Evolutionary conservation across 2,329 filamentous ascomycete genomes (phyloP).

Genomic region (Furcasterigmium sp.): DNA sequence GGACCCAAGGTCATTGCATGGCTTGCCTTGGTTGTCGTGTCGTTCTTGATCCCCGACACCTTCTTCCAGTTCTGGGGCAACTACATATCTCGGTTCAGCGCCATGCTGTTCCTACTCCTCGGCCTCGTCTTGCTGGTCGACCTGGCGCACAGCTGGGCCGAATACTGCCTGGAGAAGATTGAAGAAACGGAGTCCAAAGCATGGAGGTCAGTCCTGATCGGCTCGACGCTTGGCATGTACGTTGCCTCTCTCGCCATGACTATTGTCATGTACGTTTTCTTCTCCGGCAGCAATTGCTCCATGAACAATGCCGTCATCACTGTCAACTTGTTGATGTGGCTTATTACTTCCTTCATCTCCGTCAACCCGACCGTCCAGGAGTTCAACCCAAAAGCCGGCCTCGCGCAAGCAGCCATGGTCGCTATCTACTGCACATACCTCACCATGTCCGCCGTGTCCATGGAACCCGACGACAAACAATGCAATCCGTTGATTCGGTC

Average conservation of each 20-base stretch:
- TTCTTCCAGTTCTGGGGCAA: slow-evolving; percentile 98
- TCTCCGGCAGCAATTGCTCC: slow-evolving; percentile 71
- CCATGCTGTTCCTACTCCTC: slow-evolving; percentile 89
- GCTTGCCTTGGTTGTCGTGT: slow-evolving; percentile 80
- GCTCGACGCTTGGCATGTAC: slow-evolving; percentile 93
- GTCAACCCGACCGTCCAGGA: slow-evolving; percentile 89
- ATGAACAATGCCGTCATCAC: slow-evolving; percentile 98
- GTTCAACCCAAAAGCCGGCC: slow-evolving; percentile 84
- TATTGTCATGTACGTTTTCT: slow-evolving; percentile 95
- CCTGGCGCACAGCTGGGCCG: slow-evolving; percentile 93
- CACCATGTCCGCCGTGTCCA: slow-evolving; percentile 95
- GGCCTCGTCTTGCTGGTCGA: slow-evolving; percentile 91
- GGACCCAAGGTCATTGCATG: slow-evolving; percentile 91
- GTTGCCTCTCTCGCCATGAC: slow-evolving; percentile 88
- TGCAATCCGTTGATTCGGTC: slow-evolving; percentile 91
- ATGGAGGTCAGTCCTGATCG: slow-evolving; percentile 85
- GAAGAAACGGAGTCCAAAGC: slow-evolving; percentile 78
- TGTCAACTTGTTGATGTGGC: slow-evolving; percentile 80
- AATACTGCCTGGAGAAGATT: slow-evolving; percentile 91
- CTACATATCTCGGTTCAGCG: slow-evolving; percentile 82
- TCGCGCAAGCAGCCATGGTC: slow-evolving; percentile 97
- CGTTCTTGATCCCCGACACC: slow-evolving; percentile 89
- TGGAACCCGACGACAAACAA: slow-evolving; percentile 90
- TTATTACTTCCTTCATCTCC: slow-evolving; percentile 76
- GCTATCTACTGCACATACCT: slow-evolving; percentile 98